Conservation (phyloP, 2,329 filamentous ascomycete genomes). For the Fusarium veterinarium region DNA sequence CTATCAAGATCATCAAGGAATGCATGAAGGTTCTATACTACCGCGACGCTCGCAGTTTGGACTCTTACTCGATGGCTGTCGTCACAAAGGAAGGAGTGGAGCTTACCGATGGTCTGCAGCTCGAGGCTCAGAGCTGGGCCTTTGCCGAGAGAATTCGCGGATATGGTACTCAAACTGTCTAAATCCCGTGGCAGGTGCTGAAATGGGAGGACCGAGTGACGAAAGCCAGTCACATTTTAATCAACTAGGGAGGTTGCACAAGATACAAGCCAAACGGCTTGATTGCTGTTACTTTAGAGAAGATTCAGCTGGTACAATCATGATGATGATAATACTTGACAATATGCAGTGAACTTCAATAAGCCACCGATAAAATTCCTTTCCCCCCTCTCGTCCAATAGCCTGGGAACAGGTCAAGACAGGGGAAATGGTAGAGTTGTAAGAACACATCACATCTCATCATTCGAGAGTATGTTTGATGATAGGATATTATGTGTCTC, state of each 20-base stretch:
- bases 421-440: not conserved
- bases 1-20: conserved; percentile 84
- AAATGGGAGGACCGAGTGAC: conserved; percentile 10
- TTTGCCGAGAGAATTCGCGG: conserved; percentile 96
- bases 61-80: conserved; percentile 90
- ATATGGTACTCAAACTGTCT: conserved; percentile 87
- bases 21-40: conserved; percentile 99
- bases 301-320: conserved; percentile 1
- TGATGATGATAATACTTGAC: conserved; percentile 1
- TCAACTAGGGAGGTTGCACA: conserved; percentile 9
- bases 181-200: conserved; percentile 32
- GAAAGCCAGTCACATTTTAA: conserved; percentile 13
- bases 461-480: not conserved
- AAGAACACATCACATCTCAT: conserved; percentile 10
- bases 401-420: not conserved
- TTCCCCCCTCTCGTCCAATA: not conserved
- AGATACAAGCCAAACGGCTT: conserved; percentile 16
- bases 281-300: conserved; percentile 8
- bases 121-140: conserved; percentile 97
- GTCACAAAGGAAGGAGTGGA: conserved; percentile 91
- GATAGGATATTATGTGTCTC: too few species aligned
- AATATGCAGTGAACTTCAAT: not conserved
- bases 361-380: not conserved
- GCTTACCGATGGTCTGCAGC: conserved; percentile 83
- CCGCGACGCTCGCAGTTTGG: conserved; percentile 91